Percentiles rank a stretch among this genome's conserved stretches.
These are phyloP conservation scores for Arabidopsis hybrid DNA, from an alignment of 441 rosid genomes.

Conservation along the genomic window DNA sequence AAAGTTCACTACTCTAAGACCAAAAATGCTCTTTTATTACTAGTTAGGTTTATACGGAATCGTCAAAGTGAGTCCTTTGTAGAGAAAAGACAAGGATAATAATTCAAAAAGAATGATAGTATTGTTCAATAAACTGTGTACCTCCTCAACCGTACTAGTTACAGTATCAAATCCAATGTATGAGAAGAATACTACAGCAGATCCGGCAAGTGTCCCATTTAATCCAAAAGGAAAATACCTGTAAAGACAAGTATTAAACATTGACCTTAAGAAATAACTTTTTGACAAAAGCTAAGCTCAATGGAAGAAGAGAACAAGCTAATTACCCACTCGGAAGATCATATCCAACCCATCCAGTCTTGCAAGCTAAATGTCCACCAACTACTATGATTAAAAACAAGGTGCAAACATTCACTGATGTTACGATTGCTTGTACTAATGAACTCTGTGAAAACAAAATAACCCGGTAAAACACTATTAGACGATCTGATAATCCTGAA, in stretches of 20 bases:
- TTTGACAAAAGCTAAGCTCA: slow-evolving; percentile 8
- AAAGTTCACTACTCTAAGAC: slow-evolving; percentile 10
- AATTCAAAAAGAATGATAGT: neutral
- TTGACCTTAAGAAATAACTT: slow-evolving; percentile 21
- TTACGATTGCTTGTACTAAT: slow-evolving; percentile 75
- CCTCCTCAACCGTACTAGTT: slow-evolving; percentile 92
- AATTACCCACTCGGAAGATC: slow-evolving; percentile 74
- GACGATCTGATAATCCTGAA: slow-evolving; percentile 14
- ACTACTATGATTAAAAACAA: slow-evolving; percentile 75
- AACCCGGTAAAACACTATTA: slow-evolving; percentile 3
- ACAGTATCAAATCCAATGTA: slow-evolving; percentile 90
- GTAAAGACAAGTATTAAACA: slow-evolving; percentile 30
- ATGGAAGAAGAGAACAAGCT: slow-evolving; percentile 23
- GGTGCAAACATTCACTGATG: slow-evolving; percentile 75
- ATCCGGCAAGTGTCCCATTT: slow-evolving; percentile 87
- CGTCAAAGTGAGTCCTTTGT: neutral
- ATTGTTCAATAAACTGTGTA: slow-evolving; percentile 35
- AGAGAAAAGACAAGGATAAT: slow-evolving; percentile 6
- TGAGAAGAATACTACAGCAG: slow-evolving; percentile 84
- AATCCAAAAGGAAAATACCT: slow-evolving; percentile 86
- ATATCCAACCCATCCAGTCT: slow-evolving; percentile 88
- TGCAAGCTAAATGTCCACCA: slow-evolving; percentile 79
- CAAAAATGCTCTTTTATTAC: neutral
- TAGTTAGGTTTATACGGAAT: neutral
- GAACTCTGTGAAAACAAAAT: slow-evolving; percentile 59